Evolutionary conservation across 2,329 filamentous ascomycete species (phyloP).

Genomic region (Macrophomina pseudophaseolina): DNA sequence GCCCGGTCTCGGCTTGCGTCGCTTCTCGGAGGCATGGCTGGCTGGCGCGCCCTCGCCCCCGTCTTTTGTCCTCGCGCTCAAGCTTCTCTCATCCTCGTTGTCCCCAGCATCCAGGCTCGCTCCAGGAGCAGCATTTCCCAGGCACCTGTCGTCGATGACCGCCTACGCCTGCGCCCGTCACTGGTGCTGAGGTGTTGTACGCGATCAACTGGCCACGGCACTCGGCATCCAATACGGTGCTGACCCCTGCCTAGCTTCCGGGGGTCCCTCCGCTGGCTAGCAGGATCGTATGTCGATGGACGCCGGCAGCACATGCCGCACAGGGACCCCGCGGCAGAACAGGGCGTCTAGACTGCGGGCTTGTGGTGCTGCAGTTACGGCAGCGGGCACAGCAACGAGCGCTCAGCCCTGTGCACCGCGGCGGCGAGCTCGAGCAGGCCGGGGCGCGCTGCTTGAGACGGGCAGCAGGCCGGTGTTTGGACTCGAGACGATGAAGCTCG

Average conservation of each 20-base stretch:
- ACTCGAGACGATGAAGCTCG: slow-evolving; percentile 5
- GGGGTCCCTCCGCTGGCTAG: background rate
- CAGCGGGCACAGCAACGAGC: background rate
- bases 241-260: slow-evolving; percentile 1
- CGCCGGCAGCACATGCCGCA: background rate
- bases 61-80: too few species aligned
- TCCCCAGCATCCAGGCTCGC: too few species aligned
- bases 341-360: background rate
- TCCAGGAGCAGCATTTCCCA: too few species aligned
- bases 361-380: background rate
- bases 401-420: background rate
- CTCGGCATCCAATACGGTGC: background rate
- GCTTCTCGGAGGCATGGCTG: background rate
- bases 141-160: too few species aligned
- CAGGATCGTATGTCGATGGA: background rate
- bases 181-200: background rate
- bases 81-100: too few species aligned
- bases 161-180: background rate
- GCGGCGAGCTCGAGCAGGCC: too few species aligned
- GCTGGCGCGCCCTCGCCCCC: too few species aligned
- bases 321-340: background rate
- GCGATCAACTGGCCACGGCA: background rate
- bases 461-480: background rate
- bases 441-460: background rate
- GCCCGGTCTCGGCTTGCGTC: background rate